Evolutionary conservation across 345 rosid species (phyloP).

Genomic region (Excoecaria agallocha): DNA sequence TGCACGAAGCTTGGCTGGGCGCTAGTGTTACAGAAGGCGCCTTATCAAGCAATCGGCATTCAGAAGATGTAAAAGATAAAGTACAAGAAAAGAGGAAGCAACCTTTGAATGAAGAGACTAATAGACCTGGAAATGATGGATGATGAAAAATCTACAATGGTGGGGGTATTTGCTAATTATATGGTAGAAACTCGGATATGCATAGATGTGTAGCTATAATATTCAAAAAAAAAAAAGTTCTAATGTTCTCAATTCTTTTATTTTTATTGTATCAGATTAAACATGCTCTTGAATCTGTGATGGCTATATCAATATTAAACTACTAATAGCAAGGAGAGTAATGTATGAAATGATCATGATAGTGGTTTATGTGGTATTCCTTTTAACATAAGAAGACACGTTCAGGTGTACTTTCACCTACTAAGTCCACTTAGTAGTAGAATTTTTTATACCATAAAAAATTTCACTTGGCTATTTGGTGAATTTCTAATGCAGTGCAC

Average conservation of each 20-base stretch:
- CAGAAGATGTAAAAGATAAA: conserved; percentile 23
- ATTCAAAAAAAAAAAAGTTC: neutral
- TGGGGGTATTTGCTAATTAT: conserved; percentile 7
- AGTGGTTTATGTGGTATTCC: neutral
- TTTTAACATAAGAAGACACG: neutral
- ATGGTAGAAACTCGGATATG: conserved; percentile 8
- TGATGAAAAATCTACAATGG: neutral
- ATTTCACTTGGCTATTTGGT: neutral
- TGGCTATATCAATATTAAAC: neutral
- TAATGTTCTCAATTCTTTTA: conserved; percentile 25
- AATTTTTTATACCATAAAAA: neutral
- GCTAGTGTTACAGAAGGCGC: conserved; percentile 37
- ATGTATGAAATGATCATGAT: neutral
- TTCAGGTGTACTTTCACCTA: no score
- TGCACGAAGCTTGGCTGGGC: conserved; percentile 71
- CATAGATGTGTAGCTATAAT: conserved; percentile 5
- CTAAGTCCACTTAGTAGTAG: neutral
- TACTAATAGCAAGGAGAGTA: neutral
- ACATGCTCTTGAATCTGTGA: neutral
- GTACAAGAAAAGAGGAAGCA: conserved; percentile 17
- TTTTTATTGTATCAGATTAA: conserved; percentile 20
- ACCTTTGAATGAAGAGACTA: conserved; percentile 12
- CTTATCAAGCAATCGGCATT: conserved; percentile 38
- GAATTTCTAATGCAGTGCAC: neutral
- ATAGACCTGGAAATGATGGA: conserved; percentile 2